Evolutionary conservation across 2,329 filamentous ascomycete genomes (phyloP), one percentile per base, ranked within the genome.

Genomic region (Aureobasidium melanogenum): DNA sequence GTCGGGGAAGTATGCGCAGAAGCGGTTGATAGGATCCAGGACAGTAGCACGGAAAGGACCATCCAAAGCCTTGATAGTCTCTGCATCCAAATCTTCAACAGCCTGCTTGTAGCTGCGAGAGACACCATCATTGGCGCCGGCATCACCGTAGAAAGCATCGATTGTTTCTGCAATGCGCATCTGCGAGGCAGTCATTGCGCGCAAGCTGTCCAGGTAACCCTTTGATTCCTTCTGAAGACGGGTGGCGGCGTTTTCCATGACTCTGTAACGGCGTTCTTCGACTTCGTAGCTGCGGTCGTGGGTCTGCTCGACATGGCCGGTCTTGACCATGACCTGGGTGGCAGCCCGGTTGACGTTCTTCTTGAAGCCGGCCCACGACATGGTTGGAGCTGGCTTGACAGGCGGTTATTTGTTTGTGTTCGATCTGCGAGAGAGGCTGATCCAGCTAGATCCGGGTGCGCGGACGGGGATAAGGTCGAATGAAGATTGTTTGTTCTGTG

Each of bases 281-380:
- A 97, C 93, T 77, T 97, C 94, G 76, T 97, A 99, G 75, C 97
- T 94, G 68, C 95, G 90, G 78, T 99, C 94, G 75, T 93, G 97
- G 28, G 94, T 99, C 79, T 94, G 93, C 78, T 99, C 94, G 69
- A 99, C 95, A 80, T 97, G 94, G 63, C 94, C 90, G 62, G 92
- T 96, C 84, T 99, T 99, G 93, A 99, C 97, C 91, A 99, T 97
- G 65, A 97, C 93, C 86, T 97, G 92, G 79, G 95, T 99, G 77
- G 93, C 97, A 70, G 93, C 93, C 80, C 94, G 91, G 81, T 94
- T 93, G 80, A 97, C 68, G 68, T 70, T 70, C 67, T 72, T 73
- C 66, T 74, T 74, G 70, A 73, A 73, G 63, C 72, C 72, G 64
- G 69, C 69, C 72, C 85, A 88, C 76, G 85, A 88, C 85, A 88